Base-by-base conservation (phyloP, 2,329 filamentous ascomycete genomes). In the Aspergillus versicolor region DNA sequence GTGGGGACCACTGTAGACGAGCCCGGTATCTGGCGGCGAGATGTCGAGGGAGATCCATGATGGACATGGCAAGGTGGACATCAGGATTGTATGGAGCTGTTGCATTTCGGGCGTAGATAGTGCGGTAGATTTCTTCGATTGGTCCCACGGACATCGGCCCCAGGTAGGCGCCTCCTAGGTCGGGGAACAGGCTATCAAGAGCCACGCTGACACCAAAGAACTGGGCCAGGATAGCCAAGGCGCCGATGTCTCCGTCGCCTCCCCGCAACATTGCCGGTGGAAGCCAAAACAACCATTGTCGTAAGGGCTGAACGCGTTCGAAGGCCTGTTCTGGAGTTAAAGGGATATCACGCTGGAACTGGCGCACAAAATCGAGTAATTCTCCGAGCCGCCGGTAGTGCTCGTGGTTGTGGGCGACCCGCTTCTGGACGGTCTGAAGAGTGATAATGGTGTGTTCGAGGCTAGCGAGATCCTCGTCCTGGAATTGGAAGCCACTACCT, bases 201-300 rank as follows among this genome's bases (percentile, higher is more conserved):
- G 91, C 85, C 58, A 97, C 81, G 3, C 91, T 92, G 17, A 92
- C 86, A 0, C 91, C 92, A 77, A 96, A 97, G 73, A 96, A 91
- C 70, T 97, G 90, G 11, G 92, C 90, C 54, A 97, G 87, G 61
- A 95, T 87, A 52, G 96, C 82, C 63, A 97, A 81, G 1, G 91
- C 88, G 58, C 85, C 90, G 22, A 90, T 84, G 63, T 93, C 91
- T 37, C 85, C 85, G 50, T 88, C 86, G 46, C 88, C 89, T 62
- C 87, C 86, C 70, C 93, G 88, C 24, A 97, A 82, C 66, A 92
- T 88, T 63, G 87, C 86, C 34, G 96, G 87, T 1, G 94, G 94
- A 54, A 96, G 85, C 92, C 93, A 97, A 76, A 97, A 96, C 15
- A 97, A 84, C 92, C 93, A 97, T 65, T 90, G 90, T 54, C 92